Conservation (phyloP, 805 yeast species). For the Barnettozyma californica region DNA sequence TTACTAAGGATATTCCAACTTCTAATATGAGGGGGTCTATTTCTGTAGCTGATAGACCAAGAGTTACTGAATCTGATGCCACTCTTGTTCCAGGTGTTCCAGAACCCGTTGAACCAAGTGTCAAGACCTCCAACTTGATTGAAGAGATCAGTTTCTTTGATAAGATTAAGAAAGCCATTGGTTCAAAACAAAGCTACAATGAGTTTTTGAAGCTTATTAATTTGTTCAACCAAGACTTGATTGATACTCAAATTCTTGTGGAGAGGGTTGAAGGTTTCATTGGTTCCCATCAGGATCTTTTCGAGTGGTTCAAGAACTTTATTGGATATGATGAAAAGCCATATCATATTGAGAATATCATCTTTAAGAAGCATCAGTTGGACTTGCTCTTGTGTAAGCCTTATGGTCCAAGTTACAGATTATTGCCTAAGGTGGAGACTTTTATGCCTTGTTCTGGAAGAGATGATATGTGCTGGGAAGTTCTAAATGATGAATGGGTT, state of each 20-base stretch:
- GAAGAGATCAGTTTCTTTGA: slow-evolving; percentile 92
- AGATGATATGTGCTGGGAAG: slow-evolving; percentile 99
- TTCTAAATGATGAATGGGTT: slow-evolving; percentile 97
- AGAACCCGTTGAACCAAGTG: slow-evolving; percentile 65
- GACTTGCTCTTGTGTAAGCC: slow-evolving; percentile 89
- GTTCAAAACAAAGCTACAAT: slow-evolving; percentile 83
- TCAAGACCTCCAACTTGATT: slow-evolving; percentile 52
- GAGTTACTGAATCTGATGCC: slow-evolving; percentile 41
- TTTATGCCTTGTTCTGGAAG: slow-evolving; percentile 97
- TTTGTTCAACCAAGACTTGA: slow-evolving; percentile 83
- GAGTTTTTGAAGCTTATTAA: slow-evolving; percentile 89
- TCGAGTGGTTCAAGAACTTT: slow-evolving; percentile 88
- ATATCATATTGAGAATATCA: slow-evolving; percentile 78
- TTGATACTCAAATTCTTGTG: slow-evolving; percentile 76
- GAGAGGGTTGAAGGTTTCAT: slow-evolving; percentile 81
- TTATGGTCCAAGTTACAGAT: slow-evolving; percentile 91
- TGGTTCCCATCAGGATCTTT: slow-evolving; percentile 73
- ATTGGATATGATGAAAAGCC: slow-evolving; percentile 88
- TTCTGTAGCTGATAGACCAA: slow-evolving; percentile 19
- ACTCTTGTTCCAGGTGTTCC: slow-evolving; percentile 81
- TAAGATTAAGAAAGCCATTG: slow-evolving; percentile 81
- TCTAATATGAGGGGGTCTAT: slow-evolving; percentile 33
- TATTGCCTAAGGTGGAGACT: slow-evolving; percentile 88
- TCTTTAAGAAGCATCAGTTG: slow-evolving; percentile 82
- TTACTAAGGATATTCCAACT: slow-evolving; percentile 28